Evolutionary conservation across 2,329 filamentous ascomycete species (phyloP), one percentile per base, ranked within the genome.

Genomic region (Chalaropsis thielavioides): DNA sequence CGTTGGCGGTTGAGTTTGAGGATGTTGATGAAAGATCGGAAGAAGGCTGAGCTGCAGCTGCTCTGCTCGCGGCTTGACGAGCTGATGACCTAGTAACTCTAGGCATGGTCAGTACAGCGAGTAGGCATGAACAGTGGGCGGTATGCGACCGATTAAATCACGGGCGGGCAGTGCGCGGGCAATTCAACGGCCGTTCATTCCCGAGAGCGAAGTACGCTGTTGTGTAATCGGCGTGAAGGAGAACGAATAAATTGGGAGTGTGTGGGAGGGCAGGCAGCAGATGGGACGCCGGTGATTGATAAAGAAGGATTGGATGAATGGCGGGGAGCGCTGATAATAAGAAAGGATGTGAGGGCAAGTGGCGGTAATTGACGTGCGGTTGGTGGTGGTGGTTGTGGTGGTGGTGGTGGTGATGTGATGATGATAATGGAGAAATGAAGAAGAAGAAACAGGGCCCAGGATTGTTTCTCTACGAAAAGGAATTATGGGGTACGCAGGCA

Each of bases 21-120:
- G 70, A 72, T 70, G 68, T 73, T 74, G 68, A 75, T 72, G 68
- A 72, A 72, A 73, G 71, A 69, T 73, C 72, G 67, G 76, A 72
- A 71, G 75, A 64, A 63, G 66, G 49, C 51, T 62, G 62, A 54
- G 78, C 74, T 72, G 78, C 77, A 70, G 77, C 78, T 77, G 78
- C 77, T 73, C 79, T 79, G 73, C 76, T 83, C 74, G 89, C 88
- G 79, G 89, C 89, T 83, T 90, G 86, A 81, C 91, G 91, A 80
- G 92, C 88, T 76, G 92, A 88, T 73, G 92, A 94, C 81, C 92
- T 90, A 81, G 92, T 96, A 73, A 94, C 86, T 89, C 92, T 96
- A 83, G 86, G 80, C 66, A 67, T 67, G 59, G 65, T 66, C 65
- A 66, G 65, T 62, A 62, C 40, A 24, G 40, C 58, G 22, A 41